Base-by-base conservation (phyloP, 1,284 basidiomycete species). In the Wallemia mellicola region DNA sequence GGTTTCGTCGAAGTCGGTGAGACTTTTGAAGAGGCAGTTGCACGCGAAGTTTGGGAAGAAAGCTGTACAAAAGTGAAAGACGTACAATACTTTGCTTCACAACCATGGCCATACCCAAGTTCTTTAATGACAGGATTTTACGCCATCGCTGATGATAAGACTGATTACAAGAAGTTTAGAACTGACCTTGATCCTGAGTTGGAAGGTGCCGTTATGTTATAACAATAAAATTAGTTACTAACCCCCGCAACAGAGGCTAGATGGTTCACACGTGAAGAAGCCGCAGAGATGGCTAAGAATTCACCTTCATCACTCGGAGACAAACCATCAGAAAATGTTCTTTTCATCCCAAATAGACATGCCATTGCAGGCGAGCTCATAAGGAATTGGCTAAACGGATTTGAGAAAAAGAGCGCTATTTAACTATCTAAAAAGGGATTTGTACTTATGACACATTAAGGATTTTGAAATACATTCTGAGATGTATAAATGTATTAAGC, bases 21-120 rank as follows among this genome's bases (percentile, higher is more conserved):
- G 70, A 80, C 82, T 0, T 83, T 96, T 63, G 92, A 98, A 70
- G 91, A 96, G 64, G 83, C 89, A 0, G 89, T 96, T 19, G 76
- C 79, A 62, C 76, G 92, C 28, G 92, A 96, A 70, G 83, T 94
- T 65, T 83, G 86, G 77, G 92, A 96, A 69, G 92, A 96, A 70
- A 84, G 86, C 0, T 92, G 92, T 2, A 77, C 96, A 24, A 77
- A 76, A 54, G 85, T 91, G 7, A 83, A 81, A 71, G 76, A 85
- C 62, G 79, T 92, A 11, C 74, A 76, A 63, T 96, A 96, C 71
- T 89, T 87, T 70, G 86, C 83, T 58, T 78, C 75, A 38, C 83
- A 86, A 66, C 84, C 83, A 57, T 86, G 83, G 83, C 81, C 83
- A 15, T 48, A 48, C 19, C 38, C 38, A 48, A 48, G 38, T 22